Base-by-base conservation (phyloP, 176 grass and related monocot genomes). In the Echinochloa phyllopogon region DNA sequence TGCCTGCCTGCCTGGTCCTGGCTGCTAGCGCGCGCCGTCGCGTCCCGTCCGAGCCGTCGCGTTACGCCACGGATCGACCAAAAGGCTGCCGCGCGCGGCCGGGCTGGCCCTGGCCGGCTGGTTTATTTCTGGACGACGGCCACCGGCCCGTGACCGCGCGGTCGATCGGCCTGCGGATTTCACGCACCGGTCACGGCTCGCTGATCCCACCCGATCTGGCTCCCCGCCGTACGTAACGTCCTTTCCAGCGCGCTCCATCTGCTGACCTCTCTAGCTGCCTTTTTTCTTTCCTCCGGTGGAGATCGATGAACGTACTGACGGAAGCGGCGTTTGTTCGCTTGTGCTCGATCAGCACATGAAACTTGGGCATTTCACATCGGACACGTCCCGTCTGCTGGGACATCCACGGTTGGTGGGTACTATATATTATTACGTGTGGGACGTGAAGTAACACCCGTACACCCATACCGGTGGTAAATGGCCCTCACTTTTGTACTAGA, bases 171-270 rank as follows among this genome's bases (percentile, higher is more conserved):
- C 63, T 50, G 25, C 33, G 59, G 82, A 89, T 74, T 83, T 79
- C 79, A 74, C 87, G 79, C 79, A 74, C 87, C 87, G 20, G 67
- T 74, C 81, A 84, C 66, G 87, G 75, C 87, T 33, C 29, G 29
- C 29, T 33, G 29, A 9, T 18, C 23, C 79, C 86, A 12, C 48
- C 76, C 43, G 2, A 3, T 20, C 77, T 12, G 57, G 57, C 57
- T 4, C 47, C 23, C 57, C 69, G 69, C n/a, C 69, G 39, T 40
- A 18, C 42, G 40, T 14, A 6, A 43, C 76, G 58, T 24, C n/a
- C 43, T 27, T 21, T 16, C 21, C 6, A 6, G 14, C 40, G 2
- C 61, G 10, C 49, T 38, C 52, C 17, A 29, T 62, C 39, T 13
- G n/a, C 56, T 57, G 55, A n/a, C 20, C 21, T 33, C 29, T 33